A percentile compares a stretch with the other conserved stretches of the same genome.
These are phyloP conservation scores for Collybia nuda DNA, from an alignment of 768 basidiomycete species.

Conservation along the genomic window DNA sequence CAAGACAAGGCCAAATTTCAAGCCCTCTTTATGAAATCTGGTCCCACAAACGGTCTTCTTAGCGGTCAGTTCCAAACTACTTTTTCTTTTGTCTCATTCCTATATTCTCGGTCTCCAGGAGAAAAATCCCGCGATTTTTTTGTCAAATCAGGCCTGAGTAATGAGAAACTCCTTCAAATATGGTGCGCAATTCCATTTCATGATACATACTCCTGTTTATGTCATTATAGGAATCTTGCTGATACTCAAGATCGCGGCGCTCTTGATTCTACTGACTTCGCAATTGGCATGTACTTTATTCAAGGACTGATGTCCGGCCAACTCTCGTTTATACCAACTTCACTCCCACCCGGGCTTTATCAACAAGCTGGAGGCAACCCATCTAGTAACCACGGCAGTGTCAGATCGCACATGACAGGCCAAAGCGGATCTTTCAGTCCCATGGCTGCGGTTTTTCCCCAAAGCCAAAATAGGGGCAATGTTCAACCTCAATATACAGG, in stretches of 20 bases:
- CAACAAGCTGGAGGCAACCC: constrained; percentile 66
- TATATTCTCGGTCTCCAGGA: too few species aligned
- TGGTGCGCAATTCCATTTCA: constrained; percentile 54
- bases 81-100: too few species aligned
- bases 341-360: constrained; percentile 81
- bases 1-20: constrained; percentile 87
- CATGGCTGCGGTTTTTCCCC: constrained; percentile 37
- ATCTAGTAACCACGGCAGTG: constrained; percentile 28
- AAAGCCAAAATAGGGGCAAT: constrained; percentile 23
- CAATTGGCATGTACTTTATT: constrained; percentile 95
- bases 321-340: constrained; percentile 66
- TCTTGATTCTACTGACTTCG: constrained; percentile 90
- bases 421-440: constrained; percentile 66
- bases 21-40: constrained; percentile 70
- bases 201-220: background rate
- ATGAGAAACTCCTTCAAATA: constrained; percentile 88
- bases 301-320: constrained; percentile 87
- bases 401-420: constrained; percentile 58
- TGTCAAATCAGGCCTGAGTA: constrained; percentile 83
- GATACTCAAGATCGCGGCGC: constrained; percentile 91
- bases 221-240: constrained; percentile 73
- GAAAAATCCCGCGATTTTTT: constrained; percentile 91
- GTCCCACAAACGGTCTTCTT: constrained; percentile 75
- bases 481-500: constrained; percentile 70
- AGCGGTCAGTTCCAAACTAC: constrained; percentile 51